Evolutionary conservation across 2,329 filamentous ascomycete genomes (phyloP), one percentile per base, ranked within the genome.

Genomic region (Tolypocladium pustulatum): DNA sequence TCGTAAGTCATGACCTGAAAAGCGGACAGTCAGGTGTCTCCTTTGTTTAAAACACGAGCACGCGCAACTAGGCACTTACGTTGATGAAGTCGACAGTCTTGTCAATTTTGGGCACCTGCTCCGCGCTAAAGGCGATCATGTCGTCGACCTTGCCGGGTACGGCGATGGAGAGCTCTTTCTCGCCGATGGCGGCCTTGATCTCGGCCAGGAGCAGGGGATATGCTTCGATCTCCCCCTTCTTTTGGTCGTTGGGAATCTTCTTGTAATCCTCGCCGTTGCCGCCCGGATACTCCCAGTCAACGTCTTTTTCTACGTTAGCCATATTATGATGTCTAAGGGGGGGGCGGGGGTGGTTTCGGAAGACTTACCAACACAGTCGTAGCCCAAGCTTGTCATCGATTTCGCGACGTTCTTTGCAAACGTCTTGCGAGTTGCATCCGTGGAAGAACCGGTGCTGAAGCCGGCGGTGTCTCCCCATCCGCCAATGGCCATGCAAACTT

Each of bases 181-280:
- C 61, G 0, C 84, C 85, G 20, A 90, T 77, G 6, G 79, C 80
- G 0, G 69, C 68, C 54, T 85, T 84, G 55, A 89, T 75, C 20
- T 79, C 82, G 22, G 75, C 69, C 6, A 90, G 76, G 7, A 90
- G 75, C 46, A 81, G 75, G 0, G 86, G 85, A 64, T 81, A 90
- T 0, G 81, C 81, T 27, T 78, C 71, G 57, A 89, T 81, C 68
- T 90, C 84, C 67, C 77, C 77, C 1, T 70, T 72, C 66, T 86
- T 87, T 52, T 78, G 68, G 0, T 73, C 72, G 68, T 89, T 89
- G 36, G 85, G 80, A 5, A 78, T 73, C 54, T 76, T 65, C 65
- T 83, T 87, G 75, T 89, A 90, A 71, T 90, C 85, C 36, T 83
- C 78, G 37, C 86, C 86, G 63, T 89, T 89, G 41, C 87, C 86